Base-by-base conservation (phyloP, 169 alveolate genomes). In the Babesia microti region DNA sequence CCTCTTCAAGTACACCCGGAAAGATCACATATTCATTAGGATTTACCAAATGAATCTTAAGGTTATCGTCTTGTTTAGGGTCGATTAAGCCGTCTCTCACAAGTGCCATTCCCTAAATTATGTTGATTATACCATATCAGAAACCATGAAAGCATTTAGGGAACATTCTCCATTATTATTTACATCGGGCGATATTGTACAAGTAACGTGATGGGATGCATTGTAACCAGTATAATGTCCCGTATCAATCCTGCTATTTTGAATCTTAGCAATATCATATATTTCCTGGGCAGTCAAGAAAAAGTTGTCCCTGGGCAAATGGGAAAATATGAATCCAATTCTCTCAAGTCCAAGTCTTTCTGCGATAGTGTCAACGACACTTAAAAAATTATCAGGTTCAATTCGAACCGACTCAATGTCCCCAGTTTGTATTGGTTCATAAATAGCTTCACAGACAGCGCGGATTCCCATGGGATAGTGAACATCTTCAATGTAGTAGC, bases 401-500 rank as follows among this genome's bases (percentile, higher is more conserved):
- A 57, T 42, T 19, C 54, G 54, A 11, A 57, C 79, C 2, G 66
- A 42, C 9, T 72, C 71, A 11, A 72, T 46, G 42, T 84, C 85
- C 19, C 91, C 90, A 2, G 68, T 56, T 73, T 93, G 95, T 12
- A 95, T 95, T 1, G 97, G 97, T 57, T 91, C 97, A 65, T 91
- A 91, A n/a, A 93, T 75, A 18, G 97, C 94, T 67, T 93, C 98
- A 40, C 92, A 83, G 24, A 93, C 94, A 1, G 97, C 98, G 59
- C 98, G 76, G 0, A 95, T 89, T 21, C 99, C 99, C 52, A 85
- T 87, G 6, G 91, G 91, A 65, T 92, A 93, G 61, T 90, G 95
- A 1, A 89, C 87, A 68, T 93, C 98, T 75, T 90, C 97, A 47
- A 90, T 84, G 70, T 93, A 95, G 78, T 95, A 95, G 18, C 99